Conservation (phyloP, 768 basidiomycete species). For the Brasilioporus rufonigricans region DNA sequence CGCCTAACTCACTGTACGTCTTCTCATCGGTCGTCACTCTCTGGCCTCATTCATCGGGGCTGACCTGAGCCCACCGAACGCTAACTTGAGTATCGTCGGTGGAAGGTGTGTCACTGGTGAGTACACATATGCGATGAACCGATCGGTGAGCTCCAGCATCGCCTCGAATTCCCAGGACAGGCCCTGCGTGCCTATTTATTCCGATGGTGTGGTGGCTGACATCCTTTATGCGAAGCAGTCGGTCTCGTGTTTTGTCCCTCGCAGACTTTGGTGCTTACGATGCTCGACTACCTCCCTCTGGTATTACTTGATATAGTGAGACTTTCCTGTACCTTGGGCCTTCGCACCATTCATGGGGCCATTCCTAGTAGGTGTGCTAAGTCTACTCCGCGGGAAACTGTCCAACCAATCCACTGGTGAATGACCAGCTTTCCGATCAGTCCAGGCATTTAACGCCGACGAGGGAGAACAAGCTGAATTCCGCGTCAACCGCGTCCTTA, state of each 20-base stretch:
- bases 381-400: slow-evolving; percentile 88
- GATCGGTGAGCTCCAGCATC: too few relatives aligned
- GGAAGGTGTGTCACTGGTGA: too few relatives aligned
- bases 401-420: slow-evolving; percentile 91
- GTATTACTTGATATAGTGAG: slow-evolving; percentile 80
- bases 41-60: too few relatives aligned
- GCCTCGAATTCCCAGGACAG: too few relatives aligned
- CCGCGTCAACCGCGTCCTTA: slow-evolving; percentile 61
- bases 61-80: too few relatives aligned
- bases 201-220: background rate
- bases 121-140: too few relatives aligned
- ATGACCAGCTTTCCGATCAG: slow-evolving; percentile 92
- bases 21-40: too few relatives aligned
- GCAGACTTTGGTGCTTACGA: slow-evolving; percentile 81
- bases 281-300: slow-evolving; percentile 93
- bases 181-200: too few relatives aligned
- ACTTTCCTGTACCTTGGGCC: slow-evolving; percentile 12
- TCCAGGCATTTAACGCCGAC: slow-evolving; percentile 88
- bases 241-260: slow-evolving; percentile 95
- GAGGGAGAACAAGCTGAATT: slow-evolving; percentile 78
- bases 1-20: too few relatives aligned
- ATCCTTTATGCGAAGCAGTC: slow-evolving; percentile 43
- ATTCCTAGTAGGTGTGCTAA: slow-evolving; percentile 85
- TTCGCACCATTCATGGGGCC: slow-evolving; percentile 7
- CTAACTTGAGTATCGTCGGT: too few relatives aligned